Conservation (phyloP, 768 basidiomycete species). For the Pulveroboletus sp. region DNA sequence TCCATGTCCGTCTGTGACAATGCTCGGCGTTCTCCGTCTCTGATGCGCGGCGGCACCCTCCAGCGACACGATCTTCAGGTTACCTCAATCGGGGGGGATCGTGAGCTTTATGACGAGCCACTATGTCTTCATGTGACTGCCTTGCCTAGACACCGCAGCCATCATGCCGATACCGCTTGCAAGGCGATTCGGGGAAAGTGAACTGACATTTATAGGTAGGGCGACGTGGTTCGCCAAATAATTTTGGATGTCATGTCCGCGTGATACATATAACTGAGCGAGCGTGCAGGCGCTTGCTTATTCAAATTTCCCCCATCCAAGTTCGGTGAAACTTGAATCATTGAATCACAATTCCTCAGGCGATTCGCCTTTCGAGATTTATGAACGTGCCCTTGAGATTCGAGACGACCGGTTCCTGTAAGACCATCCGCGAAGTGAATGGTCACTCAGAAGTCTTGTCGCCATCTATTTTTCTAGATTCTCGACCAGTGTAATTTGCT, state of each 20-base stretch:
- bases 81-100: background rate
- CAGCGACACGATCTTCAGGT: constrained; percentile 5
- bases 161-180: constrained; percentile 23
- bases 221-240: constrained; percentile 8
- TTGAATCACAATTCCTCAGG: background rate
- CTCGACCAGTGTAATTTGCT: background rate
- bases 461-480: background rate
- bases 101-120: background rate
- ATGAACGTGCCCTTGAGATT: constrained; percentile 6
- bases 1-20: constrained; percentile 1
- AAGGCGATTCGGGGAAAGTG: constrained; percentile 15
- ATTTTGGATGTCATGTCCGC: constrained; percentile 27
- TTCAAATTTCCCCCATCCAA: constrained; percentile 1
- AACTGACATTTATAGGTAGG: constrained; percentile 15
- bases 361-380: constrained; percentile 14
- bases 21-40: background rate
- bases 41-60: background rate
- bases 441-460: background rate
- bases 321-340: constrained; percentile 3
- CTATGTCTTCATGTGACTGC: background rate
- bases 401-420: background rate
- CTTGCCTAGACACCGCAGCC: constrained; percentile 2
- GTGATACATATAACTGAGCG: constrained; percentile 15
- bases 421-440: background rate
- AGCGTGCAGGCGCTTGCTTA: constrained; percentile 2